Evolutionary conservation across 75 land plant genomes (phyloP).

Genomic region (Pinus albicaulis): DNA sequence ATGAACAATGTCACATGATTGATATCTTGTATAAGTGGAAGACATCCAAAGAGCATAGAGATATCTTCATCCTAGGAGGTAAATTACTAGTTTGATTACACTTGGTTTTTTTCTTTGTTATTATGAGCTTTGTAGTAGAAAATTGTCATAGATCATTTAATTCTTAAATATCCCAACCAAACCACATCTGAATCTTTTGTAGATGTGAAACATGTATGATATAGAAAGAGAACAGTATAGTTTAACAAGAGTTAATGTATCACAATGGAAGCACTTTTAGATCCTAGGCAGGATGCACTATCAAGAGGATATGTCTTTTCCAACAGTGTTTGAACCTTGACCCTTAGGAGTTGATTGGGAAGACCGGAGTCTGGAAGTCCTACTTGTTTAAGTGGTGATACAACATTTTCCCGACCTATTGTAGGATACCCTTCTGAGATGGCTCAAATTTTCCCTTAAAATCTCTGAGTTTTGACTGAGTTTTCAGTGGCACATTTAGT

Average conservation of each 20-base stretch:
- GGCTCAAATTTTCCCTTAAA: no score
- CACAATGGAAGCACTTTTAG: background rate
- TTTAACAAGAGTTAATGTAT: background rate
- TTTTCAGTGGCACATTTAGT: no score
- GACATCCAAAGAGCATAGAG: constrained; percentile 17
- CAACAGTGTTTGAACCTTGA: background rate
- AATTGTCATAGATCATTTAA: background rate
- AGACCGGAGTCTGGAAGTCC: no score
- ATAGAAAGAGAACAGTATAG: background rate
- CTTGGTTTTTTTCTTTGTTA: background rate
- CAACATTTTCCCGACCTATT: no score
- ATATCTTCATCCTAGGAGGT: constrained; percentile 51
- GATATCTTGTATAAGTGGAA: constrained; percentile 32
- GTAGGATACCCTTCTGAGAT: no score
- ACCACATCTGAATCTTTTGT: background rate
- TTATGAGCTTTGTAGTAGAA: background rate
- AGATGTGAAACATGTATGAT: background rate
- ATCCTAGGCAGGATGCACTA: background rate
- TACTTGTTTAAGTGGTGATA: no score
- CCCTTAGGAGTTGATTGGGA: no score
- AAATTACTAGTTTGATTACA: constrained; percentile 1
- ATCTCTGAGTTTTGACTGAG: no score
- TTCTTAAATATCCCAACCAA: background rate
- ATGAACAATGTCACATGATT: constrained; percentile 37
- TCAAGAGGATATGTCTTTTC: background rate